These are phyloP conservation scores for Aspergillus thermomutatus DNA, from an alignment of 2,329 filamentous ascomycete genomes.

Conservation along the genomic window DNA sequence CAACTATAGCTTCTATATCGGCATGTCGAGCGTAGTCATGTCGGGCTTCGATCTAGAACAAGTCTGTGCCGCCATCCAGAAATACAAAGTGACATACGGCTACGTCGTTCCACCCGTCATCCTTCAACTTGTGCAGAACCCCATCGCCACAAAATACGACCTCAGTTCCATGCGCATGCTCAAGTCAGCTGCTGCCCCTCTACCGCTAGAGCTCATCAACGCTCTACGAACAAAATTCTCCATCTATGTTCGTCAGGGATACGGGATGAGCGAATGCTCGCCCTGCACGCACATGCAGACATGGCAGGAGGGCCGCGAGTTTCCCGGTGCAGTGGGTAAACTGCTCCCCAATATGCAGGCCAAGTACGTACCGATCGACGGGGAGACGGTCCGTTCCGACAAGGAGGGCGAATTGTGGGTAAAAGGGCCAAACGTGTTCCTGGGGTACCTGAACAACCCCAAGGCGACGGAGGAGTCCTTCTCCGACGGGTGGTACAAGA, in stretches of 20 bases:
- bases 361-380: slow-evolving; percentile 6
- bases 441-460: slow-evolving; percentile 69
- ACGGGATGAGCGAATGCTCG: slow-evolving; percentile 15
- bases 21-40: no score
- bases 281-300: slow-evolving; percentile 12
- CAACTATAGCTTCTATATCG: slow-evolving; percentile 8
- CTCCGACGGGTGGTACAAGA: slow-evolving; percentile 72
- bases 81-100: slow-evolving; percentile 11
- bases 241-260: slow-evolving; percentile 10
- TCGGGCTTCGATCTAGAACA: slow-evolving; percentile 9
- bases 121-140: slow-evolving; percentile 10
- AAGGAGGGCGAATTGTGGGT: slow-evolving; percentile 56
- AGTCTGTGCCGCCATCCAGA: slow-evolving; percentile 11
- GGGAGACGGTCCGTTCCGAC: background rate
- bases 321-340: slow-evolving; percentile 10
- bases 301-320: slow-evolving; percentile 7
- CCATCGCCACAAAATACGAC: background rate
- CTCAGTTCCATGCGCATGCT: slow-evolving; percentile 11
- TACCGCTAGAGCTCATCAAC: slow-evolving; percentile 10
- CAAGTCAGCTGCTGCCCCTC: slow-evolving; percentile 11
- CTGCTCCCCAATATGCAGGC: slow-evolving; percentile 17
- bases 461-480: slow-evolving; percentile 65
- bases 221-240: slow-evolving; percentile 5
- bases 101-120: slow-evolving; percentile 13
- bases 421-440: slow-evolving; percentile 73